These are phyloP conservation scores for Aphanocladium album DNA, from an alignment of 2,329 filamentous ascomycete genomes.

Conservation along the genomic window DNA sequence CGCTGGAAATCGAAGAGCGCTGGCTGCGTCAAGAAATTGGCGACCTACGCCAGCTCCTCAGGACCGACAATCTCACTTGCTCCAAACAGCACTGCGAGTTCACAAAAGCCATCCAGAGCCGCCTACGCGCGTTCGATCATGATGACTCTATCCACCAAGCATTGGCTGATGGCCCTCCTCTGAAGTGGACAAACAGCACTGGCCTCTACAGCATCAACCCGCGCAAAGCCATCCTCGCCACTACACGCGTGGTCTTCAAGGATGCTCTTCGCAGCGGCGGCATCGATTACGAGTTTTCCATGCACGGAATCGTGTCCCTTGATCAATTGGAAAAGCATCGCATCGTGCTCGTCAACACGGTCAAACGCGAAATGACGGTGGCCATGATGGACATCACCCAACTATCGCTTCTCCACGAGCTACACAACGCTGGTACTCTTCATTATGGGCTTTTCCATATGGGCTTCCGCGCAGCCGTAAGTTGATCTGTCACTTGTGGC, in stretches of 20 bases:
- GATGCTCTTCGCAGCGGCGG: constrained; percentile 22
- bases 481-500: constrained; percentile 11
- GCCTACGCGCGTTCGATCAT: constrained; percentile 28
- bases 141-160: constrained; percentile 12
- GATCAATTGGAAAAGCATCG: constrained; percentile 30
- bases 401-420: constrained; percentile 22
- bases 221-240: constrained; percentile 23
- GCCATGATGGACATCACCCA: constrained; percentile 15
- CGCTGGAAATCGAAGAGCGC: constrained; percentile 29
- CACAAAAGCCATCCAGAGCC: constrained; percentile 25
- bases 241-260: constrained; percentile 24
- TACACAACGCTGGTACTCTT: constrained; percentile 24
- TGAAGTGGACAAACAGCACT: not conserved
- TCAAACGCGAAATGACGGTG: constrained; percentile 8
- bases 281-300: constrained; percentile 20
- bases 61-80: constrained; percentile 15
- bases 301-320: constrained; percentile 28
- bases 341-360: constrained; percentile 6
- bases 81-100: constrained; percentile 28
- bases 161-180: not conserved
- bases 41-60: constrained; percentile 23
- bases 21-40: constrained; percentile 27
- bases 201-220: constrained; percentile 18
- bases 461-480: constrained; percentile 30
- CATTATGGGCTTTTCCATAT: constrained; percentile 28